These are phyloP conservation scores for Physcomitrium patens DNA, from an alignment of 225 moss, liverwort and hornwort species.

Conservation along the genomic window DNA sequence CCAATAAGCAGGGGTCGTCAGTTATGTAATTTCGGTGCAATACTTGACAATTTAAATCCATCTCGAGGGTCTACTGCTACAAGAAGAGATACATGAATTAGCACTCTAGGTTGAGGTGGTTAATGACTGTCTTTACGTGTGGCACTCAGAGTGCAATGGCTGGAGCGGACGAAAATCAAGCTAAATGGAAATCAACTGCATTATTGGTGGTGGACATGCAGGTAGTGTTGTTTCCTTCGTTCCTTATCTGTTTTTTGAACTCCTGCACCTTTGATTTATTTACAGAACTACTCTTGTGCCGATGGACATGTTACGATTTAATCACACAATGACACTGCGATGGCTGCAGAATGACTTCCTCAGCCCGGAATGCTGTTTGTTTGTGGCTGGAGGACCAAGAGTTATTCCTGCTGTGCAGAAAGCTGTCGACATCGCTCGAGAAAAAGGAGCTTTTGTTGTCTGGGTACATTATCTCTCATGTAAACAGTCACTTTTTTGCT, in stretches of 20 bases:
- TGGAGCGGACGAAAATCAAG: conserved; percentile 37
- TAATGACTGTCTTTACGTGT: background rate
- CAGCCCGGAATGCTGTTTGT: conserved; percentile 56
- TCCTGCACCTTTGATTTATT: background rate
- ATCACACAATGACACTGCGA: background rate
- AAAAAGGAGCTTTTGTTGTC: conserved; percentile 80
- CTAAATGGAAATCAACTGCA: conserved; percentile 81
- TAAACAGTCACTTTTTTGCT: background rate
- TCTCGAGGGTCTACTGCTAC: background rate
- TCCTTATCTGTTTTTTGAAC: background rate
- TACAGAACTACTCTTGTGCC: conserved; percentile 3
- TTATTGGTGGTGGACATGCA: conserved; percentile 94
- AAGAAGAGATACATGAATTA: background rate
- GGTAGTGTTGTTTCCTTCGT: conserved; percentile 42
- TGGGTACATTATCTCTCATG: conserved; percentile 59
- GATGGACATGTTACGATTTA: background rate
- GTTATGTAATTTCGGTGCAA: conserved; percentile 1
- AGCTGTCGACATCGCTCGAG: conserved; percentile 73
- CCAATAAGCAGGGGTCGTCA: background rate
- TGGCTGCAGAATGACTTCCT: conserved; percentile 85
- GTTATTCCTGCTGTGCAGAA: conserved; percentile 71
- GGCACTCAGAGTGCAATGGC: conserved; percentile 40
- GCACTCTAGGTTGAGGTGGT: conserved; percentile 6
- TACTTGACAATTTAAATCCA: background rate
- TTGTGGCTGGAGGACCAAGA: conserved; percentile 77